Base-by-base conservation (phyloP, 2,329 filamentous ascomycete species). In the Neocucurbitaria cava region DNA sequence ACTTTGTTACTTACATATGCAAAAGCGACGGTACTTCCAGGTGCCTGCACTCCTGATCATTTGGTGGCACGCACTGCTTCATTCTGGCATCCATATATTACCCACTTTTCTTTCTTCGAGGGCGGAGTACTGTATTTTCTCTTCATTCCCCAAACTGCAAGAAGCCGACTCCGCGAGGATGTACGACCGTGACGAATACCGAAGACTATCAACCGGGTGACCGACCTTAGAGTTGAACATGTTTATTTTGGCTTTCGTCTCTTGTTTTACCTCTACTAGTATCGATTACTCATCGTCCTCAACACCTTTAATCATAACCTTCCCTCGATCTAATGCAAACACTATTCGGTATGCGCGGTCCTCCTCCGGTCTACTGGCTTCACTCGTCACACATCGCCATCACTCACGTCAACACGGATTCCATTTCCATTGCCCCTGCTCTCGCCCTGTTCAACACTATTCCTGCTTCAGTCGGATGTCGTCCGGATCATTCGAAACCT, bases 151-250 rank as follows among this genome's bases (percentile, higher is more conserved):
- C 64, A 67, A 58, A 61, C 58, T 71, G 65, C 66, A 65, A 64
- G 55, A 62, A 59, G 50, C 44, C 59, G 54, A 50, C 51, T 56
- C 65, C 67, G 63, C 62, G 64, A 71, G 69, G 62, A 69, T 61
- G 54, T 50, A 74, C 64, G 71, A 73, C 68, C 64, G 70, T 71
- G 55, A 74, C 64, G 72, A 74, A 63, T 60, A 72, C 60, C 68
- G 65, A 75, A 74, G 70, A 74, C 68, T 73, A 73, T 74, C 60
- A 64, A 64, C 72, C 72, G 66, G 72, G 72, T 74, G 54, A 69
- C 70, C 68, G 62, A 68, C 66, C 59, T 73, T 74, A 74, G 68
- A 64, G 69, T 74, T 72, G 66, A 74, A 62, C 67, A 74, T 72
- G 54, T 49, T 66, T 73, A 72, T 67, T 56, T 62, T 57, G 53